Percentiles rank a stretch among this genome's conserved stretches.
phyloP scores from a whole-genome alignment of 2,329 filamentous ascomycete species.

The Colletotrichum eleusines region DNA sequence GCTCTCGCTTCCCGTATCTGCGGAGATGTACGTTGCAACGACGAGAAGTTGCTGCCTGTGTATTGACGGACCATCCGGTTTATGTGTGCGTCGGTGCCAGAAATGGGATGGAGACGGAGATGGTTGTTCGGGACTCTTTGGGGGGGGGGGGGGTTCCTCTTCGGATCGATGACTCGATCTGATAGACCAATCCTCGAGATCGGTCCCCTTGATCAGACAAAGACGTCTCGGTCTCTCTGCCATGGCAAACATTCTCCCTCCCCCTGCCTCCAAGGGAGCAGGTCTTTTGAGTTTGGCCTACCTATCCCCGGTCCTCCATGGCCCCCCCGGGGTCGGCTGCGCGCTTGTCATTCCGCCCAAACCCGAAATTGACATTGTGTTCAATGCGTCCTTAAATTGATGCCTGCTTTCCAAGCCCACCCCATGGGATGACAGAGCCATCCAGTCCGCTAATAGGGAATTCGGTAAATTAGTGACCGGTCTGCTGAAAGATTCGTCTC shows the following conservation, averaged over 20 bases:
- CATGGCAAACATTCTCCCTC: not conserved
- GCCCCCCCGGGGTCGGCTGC: slow-evolving; percentile 2
- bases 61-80: not conserved
- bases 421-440: slow-evolving; percentile 28
- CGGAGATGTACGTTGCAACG: not conserved
- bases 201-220: slow-evolving; percentile 3
- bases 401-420: not conserved
- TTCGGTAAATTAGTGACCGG: not conserved
- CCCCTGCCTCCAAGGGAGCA: not conserved
- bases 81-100: too few species aligned
- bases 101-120: too few species aligned
- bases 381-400: not conserved
- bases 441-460: not conserved
- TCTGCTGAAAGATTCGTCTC: slow-evolving; percentile 15
- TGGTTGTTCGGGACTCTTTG: not conserved
- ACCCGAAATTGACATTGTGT: slow-evolving; percentile 1
- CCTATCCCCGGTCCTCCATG: too few species aligned
- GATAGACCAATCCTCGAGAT: not conserved
- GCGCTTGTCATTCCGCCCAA: slow-evolving; percentile 15
- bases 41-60: not conserved
- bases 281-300: slow-evolving; percentile 16
- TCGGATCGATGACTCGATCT: not conserved
- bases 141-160: not conserved
- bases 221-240: slow-evolving; percentile 4
- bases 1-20: slow-evolving; percentile 17